phyloP scores from a whole-genome alignment of 2,329 filamentous ascomycete species.

The Aureobasidium subglaciale region DNA sequence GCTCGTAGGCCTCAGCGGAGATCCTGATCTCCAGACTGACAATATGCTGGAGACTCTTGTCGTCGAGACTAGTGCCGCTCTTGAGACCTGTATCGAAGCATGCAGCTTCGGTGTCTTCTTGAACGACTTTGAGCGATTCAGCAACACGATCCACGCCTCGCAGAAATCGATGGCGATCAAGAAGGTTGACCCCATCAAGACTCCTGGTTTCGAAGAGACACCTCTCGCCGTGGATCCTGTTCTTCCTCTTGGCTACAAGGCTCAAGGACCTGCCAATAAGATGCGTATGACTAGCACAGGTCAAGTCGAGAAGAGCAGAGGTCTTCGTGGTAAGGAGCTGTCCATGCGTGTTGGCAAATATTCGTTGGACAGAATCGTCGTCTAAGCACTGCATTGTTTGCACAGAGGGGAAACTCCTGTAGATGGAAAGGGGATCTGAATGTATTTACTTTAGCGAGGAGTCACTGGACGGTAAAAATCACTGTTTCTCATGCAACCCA shows the following conservation, averaged over 20 bases:
- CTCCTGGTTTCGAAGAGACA: conserved; percentile 43
- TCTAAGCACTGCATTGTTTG: neutral
- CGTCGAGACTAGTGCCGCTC: conserved; percentile 61
- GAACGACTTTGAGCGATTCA: conserved; percentile 58
- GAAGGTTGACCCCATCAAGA: conserved; percentile 26
- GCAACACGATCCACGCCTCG: conserved; percentile 11
- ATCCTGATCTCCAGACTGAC: conserved; percentile 48
- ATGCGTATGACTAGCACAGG: conserved; percentile 29
- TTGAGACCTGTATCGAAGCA: conserved; percentile 66
- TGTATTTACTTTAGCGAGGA: conserved; percentile 15
- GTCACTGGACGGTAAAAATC: conserved; percentile 12
- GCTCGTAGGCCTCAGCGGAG: conserved; percentile 54
- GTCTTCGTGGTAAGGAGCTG: conserved; percentile 70
- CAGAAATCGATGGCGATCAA: conserved; percentile 26
- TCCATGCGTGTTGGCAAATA: conserved; percentile 77
- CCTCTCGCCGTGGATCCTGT: conserved; percentile 40
- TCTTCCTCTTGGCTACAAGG: conserved; percentile 68
- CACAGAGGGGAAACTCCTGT: neutral
- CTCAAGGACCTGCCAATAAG: conserved; percentile 33
- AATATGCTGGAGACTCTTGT: conserved; percentile 60
- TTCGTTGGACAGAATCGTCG: conserved; percentile 65
- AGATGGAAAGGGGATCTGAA: neutral
- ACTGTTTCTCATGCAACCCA: conserved; percentile 5
- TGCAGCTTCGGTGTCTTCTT: conserved; percentile 58
- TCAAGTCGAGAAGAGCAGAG: conserved; percentile 56